Evolutionary conservation across 2,329 filamentous ascomycete genomes (phyloP).

Genomic region (Ophiostoma himal-ulmi): DNA sequence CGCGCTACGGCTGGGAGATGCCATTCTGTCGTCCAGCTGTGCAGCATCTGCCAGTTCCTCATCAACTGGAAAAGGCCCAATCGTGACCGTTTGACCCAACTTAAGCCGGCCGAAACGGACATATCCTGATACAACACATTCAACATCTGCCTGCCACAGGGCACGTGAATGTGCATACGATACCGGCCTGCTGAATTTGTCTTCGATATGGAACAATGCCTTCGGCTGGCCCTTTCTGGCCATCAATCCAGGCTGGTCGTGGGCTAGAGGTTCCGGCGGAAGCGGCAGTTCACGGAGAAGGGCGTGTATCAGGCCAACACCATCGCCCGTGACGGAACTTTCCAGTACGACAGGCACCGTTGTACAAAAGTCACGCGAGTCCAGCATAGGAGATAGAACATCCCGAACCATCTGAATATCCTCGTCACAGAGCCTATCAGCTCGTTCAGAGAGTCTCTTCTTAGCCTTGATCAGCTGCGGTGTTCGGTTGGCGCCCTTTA

Average conservation of each 20-base stretch:
- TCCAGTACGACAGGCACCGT: conserved; percentile 81
- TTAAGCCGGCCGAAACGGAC: conserved; percentile 72
- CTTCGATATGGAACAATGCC: conserved; percentile 82
- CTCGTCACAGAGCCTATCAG: conserved; percentile 50
- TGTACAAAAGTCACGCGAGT: conserved; percentile 39
- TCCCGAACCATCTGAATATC: conserved; percentile 56
- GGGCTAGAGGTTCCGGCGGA: conserved; percentile 48
- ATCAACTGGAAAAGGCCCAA: conserved; percentile 70
- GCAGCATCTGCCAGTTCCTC: conserved; percentile 43
- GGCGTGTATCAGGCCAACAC: conserved; percentile 75
- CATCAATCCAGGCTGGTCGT: conserved; percentile 49
- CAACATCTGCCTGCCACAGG: conserved; percentile 39
- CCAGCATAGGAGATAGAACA: conserved; percentile 47
- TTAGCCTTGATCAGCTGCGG: conserved; percentile 66
- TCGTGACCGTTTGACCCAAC: conserved; percentile 68
- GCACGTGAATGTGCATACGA: conserved; percentile 46
- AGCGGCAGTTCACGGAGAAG: conserved; percentile 71
- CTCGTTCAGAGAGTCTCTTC: conserved; percentile 39
- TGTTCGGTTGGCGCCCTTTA: conserved; percentile 69
- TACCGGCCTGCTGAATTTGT: conserved; percentile 71
- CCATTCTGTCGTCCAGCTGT: conserved; percentile 43
- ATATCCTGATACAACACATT: conserved; percentile 77
- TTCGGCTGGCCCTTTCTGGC: conserved; percentile 55
- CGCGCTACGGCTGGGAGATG: conserved; percentile 35
- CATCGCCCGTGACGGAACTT: conserved; percentile 77